Conservation (phyloP, 1,284 basidiomycete species). For the Marasmius oreades region DNA sequence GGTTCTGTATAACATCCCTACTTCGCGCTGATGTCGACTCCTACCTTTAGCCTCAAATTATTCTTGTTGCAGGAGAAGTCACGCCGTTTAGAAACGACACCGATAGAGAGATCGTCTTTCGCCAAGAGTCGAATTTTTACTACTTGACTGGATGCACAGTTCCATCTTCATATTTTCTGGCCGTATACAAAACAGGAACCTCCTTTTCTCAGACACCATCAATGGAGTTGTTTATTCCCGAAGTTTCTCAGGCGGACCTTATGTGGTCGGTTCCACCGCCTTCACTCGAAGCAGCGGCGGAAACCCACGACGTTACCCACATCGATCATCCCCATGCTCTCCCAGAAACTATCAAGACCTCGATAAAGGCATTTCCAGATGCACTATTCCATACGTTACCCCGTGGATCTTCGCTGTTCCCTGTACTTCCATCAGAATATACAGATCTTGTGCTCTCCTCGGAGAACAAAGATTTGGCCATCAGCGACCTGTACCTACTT, state of each 20-base stretch:
- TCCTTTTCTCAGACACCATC: conserved; percentile 43
- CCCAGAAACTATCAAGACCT: conserved; percentile 44
- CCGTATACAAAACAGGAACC: conserved; percentile 51
- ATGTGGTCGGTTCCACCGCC: conserved; percentile 90
- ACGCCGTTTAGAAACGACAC: conserved; percentile 80
- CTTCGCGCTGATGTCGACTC: neutral
- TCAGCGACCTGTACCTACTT: conserved; percentile 62
- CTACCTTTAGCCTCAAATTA: conserved; percentile 50
- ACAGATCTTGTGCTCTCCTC: conserved; percentile 34
- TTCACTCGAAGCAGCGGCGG: conserved; percentile 51
- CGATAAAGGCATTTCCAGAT: conserved; percentile 56
- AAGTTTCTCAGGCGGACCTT: conserved; percentile 66
- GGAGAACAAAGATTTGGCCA: conserved; percentile 29
- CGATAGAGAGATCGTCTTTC: conserved; percentile 80
- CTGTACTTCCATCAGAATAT: conserved; percentile 40
- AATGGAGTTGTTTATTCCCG: conserved; percentile 72
- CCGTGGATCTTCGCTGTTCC: conserved; percentile 51
- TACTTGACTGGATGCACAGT: conserved; percentile 81
- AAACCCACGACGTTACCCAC: conserved; percentile 55
- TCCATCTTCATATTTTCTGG: conserved; percentile 66
- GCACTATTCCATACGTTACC: conserved; percentile 66
- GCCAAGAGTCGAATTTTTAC: conserved; percentile 83
- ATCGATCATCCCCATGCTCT: conserved; percentile 52
- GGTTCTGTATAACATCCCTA: neutral
- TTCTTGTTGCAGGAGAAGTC: conserved; percentile 56